phyloP scores from a whole-genome alignment of 2,329 filamentous ascomycete species.

The Microsporum ferrugineum region DNA sequence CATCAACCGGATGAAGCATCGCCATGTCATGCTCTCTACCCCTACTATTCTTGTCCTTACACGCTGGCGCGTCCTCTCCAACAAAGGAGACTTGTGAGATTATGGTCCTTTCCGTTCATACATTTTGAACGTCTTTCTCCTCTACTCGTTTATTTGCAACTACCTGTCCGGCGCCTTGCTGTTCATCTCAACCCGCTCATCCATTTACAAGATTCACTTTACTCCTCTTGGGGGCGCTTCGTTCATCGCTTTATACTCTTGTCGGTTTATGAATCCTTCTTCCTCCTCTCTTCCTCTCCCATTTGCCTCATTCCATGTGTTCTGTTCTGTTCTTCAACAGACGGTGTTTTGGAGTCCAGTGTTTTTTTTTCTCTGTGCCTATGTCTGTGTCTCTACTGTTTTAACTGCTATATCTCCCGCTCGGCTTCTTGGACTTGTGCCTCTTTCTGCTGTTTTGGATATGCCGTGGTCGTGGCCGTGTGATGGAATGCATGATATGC shows the following conservation, averaged over 20 bases:
- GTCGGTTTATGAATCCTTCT: neutral
- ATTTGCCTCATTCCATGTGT: neutral
- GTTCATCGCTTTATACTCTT: neutral
- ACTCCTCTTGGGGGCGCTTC: neutral
- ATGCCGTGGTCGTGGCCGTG: neutral
- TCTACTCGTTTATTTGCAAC: neutral
- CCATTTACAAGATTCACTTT: neutral
- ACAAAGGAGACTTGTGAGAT: conserved; percentile 3
- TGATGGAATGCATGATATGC: conserved; percentile 1
- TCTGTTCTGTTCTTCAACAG: neutral
- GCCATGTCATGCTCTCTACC: neutral
- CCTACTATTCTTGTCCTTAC: neutral
- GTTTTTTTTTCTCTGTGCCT: neutral
- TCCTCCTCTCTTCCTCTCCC: neutral
- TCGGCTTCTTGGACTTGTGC: neutral
- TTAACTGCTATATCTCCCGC: neutral
- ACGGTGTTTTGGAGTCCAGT: neutral
- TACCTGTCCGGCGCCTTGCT: neutral
- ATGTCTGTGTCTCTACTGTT: neutral
- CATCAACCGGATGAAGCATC: neutral
- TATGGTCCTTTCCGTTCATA: neutral
- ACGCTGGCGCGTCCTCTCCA: neutral
- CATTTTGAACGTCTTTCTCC: neutral
- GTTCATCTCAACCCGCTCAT: neutral
- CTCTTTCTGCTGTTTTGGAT: neutral